Percentiles rank a stretch among this genome's conserved stretches.
Conservation (phyloP, 345 rosid species). For the Pistacia atlantica region DNA sequence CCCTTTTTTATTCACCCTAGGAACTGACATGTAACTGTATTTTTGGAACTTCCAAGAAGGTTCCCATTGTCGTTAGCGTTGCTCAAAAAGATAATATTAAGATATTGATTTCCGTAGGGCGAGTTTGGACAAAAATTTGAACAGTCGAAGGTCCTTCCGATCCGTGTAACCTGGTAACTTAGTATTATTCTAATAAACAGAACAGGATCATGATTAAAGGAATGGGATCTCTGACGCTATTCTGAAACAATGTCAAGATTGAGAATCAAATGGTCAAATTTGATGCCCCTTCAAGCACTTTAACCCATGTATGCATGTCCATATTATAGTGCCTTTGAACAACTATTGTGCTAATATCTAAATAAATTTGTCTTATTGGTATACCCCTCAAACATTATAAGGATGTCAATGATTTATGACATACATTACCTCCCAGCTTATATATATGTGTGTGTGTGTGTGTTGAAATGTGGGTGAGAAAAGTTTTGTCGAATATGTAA, state of each 20-base stretch:
- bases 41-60: conserved; percentile 27
- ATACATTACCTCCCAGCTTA: too few relatives aligned
- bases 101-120: neutral
- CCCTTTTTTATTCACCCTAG: conserved; percentile 5
- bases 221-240: neutral
- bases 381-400: too few relatives aligned
- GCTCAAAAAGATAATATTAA: neutral
- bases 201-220: neutral
- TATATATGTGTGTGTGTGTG: too few relatives aligned
- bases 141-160: neutral
- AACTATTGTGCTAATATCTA: too few relatives aligned
- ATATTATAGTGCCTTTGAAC: neutral
- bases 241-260: neutral
- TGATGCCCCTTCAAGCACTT: neutral
- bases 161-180: neutral
- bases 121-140: neutral
- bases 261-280: neutral
- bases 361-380: too few relatives aligned
- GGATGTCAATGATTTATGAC: too few relatives aligned
- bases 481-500: too few relatives aligned
- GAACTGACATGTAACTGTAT: conserved; percentile 1
- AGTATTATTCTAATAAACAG: neutral
- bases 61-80: conserved; percentile 3
- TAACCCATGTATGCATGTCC: neutral
- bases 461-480: too few relatives aligned